These are phyloP conservation scores for Lentinula raphanica DNA, from an alignment of 768 basidiomycete genomes.

Conservation along the genomic window DNA sequence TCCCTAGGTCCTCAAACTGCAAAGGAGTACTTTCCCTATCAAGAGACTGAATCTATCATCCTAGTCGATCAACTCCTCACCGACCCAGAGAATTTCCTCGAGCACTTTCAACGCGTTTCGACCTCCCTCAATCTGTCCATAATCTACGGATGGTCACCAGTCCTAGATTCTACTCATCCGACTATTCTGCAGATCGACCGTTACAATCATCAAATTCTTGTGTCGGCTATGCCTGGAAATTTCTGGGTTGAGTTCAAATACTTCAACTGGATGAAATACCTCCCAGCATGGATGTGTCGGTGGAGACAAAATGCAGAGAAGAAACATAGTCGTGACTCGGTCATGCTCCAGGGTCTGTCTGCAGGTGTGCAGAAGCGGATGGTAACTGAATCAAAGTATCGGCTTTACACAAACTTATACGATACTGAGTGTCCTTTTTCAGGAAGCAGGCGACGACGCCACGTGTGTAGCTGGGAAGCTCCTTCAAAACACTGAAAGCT, in stretches of 20 bases:
- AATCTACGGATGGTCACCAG: conserved; percentile 13
- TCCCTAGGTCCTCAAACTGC: neutral
- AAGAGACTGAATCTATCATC: neutral
- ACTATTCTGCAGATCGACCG: conserved; percentile 10
- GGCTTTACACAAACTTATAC: neutral
- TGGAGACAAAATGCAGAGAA: conserved; percentile 22
- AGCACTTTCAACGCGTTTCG: conserved; percentile 9
- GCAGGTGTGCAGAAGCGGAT: neutral
- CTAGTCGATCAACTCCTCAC: neutral
- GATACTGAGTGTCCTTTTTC: neutral
- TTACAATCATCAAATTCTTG: conserved; percentile 17
- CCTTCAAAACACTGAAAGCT: neutral
- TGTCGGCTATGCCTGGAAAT: conserved; percentile 24
- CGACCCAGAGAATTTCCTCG: neutral
- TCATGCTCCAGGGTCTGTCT: conserved; percentile 14
- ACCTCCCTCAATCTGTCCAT: conserved; percentile 10
- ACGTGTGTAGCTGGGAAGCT: neutral
- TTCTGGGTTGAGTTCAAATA: conserved; percentile 28
- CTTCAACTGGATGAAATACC: conserved; percentile 18
- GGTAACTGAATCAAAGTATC: neutral
- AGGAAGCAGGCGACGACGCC: neutral
- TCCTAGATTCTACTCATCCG: conserved; percentile 12
- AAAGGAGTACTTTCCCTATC: neutral
- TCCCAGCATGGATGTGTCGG: conserved; percentile 22
- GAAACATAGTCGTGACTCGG: conserved; percentile 13